A percentile compares a stretch with the other conserved stretches of the same genome.
Evolutionary conservation across 2,329 filamentous ascomycete genomes (phyloP).

Genomic region (Fusarium sp.): DNA sequence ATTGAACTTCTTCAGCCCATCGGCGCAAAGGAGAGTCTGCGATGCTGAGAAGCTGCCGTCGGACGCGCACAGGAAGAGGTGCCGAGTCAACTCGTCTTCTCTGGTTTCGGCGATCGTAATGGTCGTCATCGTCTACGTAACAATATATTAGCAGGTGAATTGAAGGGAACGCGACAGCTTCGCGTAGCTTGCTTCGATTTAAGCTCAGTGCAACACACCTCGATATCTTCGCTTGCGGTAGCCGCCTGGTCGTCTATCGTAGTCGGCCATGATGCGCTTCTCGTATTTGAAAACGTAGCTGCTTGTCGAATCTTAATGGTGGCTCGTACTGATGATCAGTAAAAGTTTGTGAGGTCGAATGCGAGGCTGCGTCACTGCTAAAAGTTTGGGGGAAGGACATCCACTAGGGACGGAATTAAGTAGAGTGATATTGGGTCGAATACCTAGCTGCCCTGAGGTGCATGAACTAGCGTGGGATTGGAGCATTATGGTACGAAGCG

Average conservation of each 20-base stretch:
- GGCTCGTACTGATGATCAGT: neutral
- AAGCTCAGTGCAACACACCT: conserved; percentile 62
- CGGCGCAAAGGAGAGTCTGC: conserved; percentile 83
- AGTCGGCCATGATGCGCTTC: conserved; percentile 60
- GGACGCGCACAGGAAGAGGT: conserved; percentile 75
- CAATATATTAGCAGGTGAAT: conserved; percentile 29
- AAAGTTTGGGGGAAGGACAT: conserved; percentile 38
- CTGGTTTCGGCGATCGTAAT: conserved; percentile 77
- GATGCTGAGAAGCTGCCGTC: conserved; percentile 81
- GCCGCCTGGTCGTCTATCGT: conserved; percentile 65
- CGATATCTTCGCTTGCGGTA: conserved; percentile 80
- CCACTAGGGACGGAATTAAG: conserved; percentile 21
- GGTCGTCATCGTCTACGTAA: conserved; percentile 73
- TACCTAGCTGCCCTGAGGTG: conserved; percentile 17
- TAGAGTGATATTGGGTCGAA: neutral
- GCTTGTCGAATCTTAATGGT: conserved; percentile 17
- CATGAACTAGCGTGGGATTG: conserved; percentile 33
- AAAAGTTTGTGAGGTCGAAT: conserved; percentile 18
- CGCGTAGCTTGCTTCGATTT: neutral
- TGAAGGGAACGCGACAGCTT: conserved; percentile 16
- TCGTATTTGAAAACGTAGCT: conserved; percentile 7
- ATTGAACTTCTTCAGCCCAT: conserved; percentile 80
- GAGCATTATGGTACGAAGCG: neutral
- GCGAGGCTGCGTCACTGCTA: conserved; percentile 38
- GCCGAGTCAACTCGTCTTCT: conserved; percentile 77